phyloP scores from a whole-genome alignment of 768 basidiomycete species.

The Clitopilus hobsonii region DNA sequence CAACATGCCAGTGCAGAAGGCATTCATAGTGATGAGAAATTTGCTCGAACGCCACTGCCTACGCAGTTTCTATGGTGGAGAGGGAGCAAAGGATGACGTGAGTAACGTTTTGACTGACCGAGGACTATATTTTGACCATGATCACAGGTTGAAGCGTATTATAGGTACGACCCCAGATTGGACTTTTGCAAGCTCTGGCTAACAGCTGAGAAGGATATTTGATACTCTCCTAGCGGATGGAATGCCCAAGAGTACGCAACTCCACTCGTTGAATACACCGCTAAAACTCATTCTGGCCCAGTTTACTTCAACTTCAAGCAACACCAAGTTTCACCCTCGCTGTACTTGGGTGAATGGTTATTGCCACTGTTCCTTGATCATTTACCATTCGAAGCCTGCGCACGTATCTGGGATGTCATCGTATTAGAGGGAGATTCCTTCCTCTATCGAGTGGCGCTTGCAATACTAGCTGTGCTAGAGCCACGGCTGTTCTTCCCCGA shows the following conservation, averaged over 20 bases:
- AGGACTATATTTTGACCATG: no score
- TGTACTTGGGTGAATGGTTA: conserved; percentile 84
- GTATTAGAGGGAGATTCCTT: conserved; percentile 89
- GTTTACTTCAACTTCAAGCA: conserved; percentile 96
- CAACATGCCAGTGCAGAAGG: conserved; percentile 72
- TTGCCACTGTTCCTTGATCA: conserved; percentile 78
- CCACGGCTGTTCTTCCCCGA: conserved; percentile 88
- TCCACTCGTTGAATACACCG: neutral
- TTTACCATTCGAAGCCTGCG: conserved; percentile 88
- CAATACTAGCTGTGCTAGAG: conserved; percentile 77
- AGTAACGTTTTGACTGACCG: no score
- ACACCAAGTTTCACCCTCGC: conserved; percentile 80
- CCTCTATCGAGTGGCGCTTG: conserved; percentile 80
- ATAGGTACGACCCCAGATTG: conserved; percentile 47
- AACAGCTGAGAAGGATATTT: conserved; percentile 60
- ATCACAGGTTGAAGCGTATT: conserved; percentile 82
- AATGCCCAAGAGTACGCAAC: conserved; percentile 83
- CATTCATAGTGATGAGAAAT: conserved; percentile 82
- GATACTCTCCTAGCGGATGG: conserved; percentile 88
- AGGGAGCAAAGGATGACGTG: conserved; percentile 72
- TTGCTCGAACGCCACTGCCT: conserved; percentile 81
- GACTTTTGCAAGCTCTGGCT: conserved; percentile 1
- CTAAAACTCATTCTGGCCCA: conserved; percentile 19
- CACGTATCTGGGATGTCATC: conserved; percentile 84
- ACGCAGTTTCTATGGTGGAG: conserved; percentile 79